A percentile compares a stretch with the other conserved stretches of the same genome.
These are phyloP conservation scores for Spergularia azorica DNA, from an alignment of 179 eudicot genomes.

Conservation along the genomic window DNA sequence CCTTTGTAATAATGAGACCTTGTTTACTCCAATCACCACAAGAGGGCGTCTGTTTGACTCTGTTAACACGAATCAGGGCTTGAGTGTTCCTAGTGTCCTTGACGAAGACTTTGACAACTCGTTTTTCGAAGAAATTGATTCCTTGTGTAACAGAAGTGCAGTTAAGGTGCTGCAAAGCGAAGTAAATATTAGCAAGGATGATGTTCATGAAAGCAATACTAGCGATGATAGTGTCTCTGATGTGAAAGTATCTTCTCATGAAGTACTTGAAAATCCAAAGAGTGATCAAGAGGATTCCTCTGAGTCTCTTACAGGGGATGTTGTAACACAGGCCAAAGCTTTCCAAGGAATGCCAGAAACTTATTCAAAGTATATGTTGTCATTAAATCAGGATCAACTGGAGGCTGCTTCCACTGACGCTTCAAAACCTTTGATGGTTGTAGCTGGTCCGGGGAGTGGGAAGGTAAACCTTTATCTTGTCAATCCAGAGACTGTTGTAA, in stretches of 20 bases:
- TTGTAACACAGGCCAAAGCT: constrained; percentile 21
- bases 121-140: constrained; percentile 70
- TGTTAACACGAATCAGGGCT: constrained; percentile 12
- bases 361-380: constrained; percentile 60
- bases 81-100: constrained; percentile 30
- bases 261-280: constrained; percentile 3
- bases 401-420: constrained; percentile 87
- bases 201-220: constrained; percentile 17
- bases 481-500: too few species aligned
- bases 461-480: constrained; percentile 49
- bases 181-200: constrained; percentile 25
- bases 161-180: constrained; percentile 26
- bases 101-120: constrained; percentile 70
- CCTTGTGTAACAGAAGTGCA: constrained; percentile 55
- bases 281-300: constrained; percentile 20
- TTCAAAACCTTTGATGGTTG: constrained; percentile 77
- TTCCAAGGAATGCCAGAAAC: constrained; percentile 52
- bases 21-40: constrained; percentile 29
- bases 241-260: constrained; percentile 16
- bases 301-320: constrained; percentile 20
- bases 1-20: constrained; percentile 17
- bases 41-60: constrained; percentile 25
- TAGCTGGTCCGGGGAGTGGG: constrained; percentile 99
- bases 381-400: constrained; percentile 72
- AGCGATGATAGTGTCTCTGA: constrained; percentile 25